Percentiles rank a stretch among this genome's conserved stretches.
Evolutionary conservation across 2,329 filamentous ascomycete species (phyloP).

Genomic region (Ophiocordyceps camponoti-floridani): DNA sequence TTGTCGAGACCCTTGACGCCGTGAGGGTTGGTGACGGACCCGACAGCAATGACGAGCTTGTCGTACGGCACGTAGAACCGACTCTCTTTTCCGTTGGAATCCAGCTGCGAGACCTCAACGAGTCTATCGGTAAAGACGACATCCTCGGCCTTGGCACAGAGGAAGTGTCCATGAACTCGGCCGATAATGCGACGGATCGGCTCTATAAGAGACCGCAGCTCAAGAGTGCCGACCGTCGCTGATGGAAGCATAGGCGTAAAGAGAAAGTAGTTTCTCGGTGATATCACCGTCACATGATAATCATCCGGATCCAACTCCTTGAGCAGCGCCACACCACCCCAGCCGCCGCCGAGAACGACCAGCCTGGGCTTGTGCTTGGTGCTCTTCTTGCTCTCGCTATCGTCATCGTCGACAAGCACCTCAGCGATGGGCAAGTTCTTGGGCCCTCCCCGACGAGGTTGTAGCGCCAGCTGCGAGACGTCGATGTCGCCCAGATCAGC

Average conservation of each 20-base stretch:
- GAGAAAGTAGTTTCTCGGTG: conserved; percentile 88
- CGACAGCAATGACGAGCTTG: conserved; percentile 84
- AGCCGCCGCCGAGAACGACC: conserved; percentile 84
- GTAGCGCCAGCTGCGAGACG: conserved; percentile 70
- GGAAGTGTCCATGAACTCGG: conserved; percentile 68
- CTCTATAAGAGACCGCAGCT: conserved; percentile 80
- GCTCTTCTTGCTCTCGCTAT: conserved; percentile 47
- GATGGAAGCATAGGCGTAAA: conserved; percentile 98
- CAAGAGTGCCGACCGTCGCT: conserved; percentile 87
- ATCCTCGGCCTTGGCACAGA: conserved; percentile 73
- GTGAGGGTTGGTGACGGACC: conserved; percentile 83
- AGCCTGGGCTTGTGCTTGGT: conserved; percentile 81
- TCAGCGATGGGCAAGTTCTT: conserved; percentile 92
- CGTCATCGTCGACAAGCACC: conserved; percentile 75
- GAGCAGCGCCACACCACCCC: conserved; percentile 82
- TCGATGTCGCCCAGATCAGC: conserved; percentile 51
- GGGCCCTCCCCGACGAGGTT: conserved; percentile 66
- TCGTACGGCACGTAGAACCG: conserved; percentile 94
- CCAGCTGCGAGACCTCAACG: conserved; percentile 65
- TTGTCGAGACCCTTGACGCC: conserved; percentile 90
- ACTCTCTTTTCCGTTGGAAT: conserved; percentile 51
- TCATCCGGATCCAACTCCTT: conserved; percentile 82
- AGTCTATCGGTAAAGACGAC: conserved; percentile 85
- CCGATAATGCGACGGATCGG: conserved; percentile 74
- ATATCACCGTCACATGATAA: conserved; percentile 91